phyloP scores from a whole-genome alignment of 2,329 filamentous ascomycete species.

The Xylariomycetidae sp. region DNA sequence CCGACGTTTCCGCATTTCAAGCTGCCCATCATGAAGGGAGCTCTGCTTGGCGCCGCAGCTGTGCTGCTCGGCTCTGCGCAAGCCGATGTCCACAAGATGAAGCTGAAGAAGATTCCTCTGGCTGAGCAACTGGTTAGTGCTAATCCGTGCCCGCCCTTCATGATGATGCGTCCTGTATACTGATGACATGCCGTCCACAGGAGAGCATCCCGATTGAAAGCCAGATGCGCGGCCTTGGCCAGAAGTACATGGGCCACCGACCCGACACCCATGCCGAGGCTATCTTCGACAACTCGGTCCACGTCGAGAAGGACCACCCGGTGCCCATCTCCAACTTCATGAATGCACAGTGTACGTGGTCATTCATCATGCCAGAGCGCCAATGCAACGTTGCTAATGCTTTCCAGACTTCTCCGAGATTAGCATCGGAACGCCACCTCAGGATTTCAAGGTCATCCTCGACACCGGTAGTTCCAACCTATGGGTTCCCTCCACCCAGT shows the following conservation, averaged over 20 bases:
- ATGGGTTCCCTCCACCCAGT: slow-evolving; percentile 90
- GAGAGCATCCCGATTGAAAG: slow-evolving; percentile 71
- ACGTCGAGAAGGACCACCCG: slow-evolving; percentile 63
- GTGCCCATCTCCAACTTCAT: slow-evolving; percentile 95
- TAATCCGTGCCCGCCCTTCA: background rate
- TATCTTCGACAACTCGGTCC: slow-evolving; percentile 67
- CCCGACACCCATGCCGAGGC: slow-evolving; percentile 64
- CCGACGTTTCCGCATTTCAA: slow-evolving; percentile 9
- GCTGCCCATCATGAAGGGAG: slow-evolving; percentile 71
- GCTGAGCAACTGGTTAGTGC: slow-evolving; percentile 83
- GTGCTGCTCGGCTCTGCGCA: slow-evolving; percentile 76
- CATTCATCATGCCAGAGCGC: background rate
- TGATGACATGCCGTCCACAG: slow-evolving; percentile 36
- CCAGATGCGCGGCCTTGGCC: slow-evolving; percentile 75
- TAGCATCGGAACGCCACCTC: slow-evolving; percentile 81
- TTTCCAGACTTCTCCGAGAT: slow-evolving; percentile 90
- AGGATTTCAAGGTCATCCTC: slow-evolving; percentile 96
- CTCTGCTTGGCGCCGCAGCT: slow-evolving; percentile 70
- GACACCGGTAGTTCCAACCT: slow-evolving; percentile 99
- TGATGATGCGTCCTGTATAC: slow-evolving; percentile 6
- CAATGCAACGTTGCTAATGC: slow-evolving; percentile 1
- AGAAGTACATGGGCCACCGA: slow-evolving; percentile 92
- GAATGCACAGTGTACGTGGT: slow-evolving; percentile 87
- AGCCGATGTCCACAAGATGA: slow-evolving; percentile 90
- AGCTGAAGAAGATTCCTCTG: slow-evolving; percentile 93